Conservation (phyloP, 495 filamentous ascomycete genomes). For the Durotheca rogersii region DNA sequence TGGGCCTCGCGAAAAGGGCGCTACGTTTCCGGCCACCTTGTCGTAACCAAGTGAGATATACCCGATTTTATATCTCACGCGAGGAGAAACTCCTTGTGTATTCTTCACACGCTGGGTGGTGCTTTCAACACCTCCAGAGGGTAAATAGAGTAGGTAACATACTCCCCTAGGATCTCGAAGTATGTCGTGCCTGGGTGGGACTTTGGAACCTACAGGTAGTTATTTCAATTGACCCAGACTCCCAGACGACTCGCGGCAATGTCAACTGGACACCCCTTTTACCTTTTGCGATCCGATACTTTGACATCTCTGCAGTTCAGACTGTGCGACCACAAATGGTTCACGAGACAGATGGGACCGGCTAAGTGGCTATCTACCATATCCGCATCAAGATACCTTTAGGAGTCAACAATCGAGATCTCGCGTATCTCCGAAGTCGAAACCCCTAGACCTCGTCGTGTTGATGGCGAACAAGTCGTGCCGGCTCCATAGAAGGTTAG, state of each 20-base stretch:
- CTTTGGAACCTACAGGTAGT: conserved; percentile 9
- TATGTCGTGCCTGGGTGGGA: too few relatives aligned
- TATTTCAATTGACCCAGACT: neutral
- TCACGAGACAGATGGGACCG: neutral
- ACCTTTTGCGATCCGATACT: neutral
- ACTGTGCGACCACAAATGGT: neutral
- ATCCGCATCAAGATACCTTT: too few relatives aligned
- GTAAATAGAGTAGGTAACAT: too few relatives aligned
- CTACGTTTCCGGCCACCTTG: too few relatives aligned
- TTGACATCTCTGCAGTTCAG: conserved; percentile 16
- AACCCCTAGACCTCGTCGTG: conserved; percentile 7
- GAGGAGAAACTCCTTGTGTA: too few relatives aligned
- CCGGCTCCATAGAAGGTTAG: neutral
- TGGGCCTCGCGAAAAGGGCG: too few relatives aligned
- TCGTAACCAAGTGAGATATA: too few relatives aligned
- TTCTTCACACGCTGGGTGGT: too few relatives aligned
- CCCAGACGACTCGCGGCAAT: neutral
- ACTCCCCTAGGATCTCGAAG: too few relatives aligned
- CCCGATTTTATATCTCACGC: too few relatives aligned
- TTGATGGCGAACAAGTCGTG: conserved; percentile 1
- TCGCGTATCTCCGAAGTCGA: neutral
- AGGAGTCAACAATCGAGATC: conserved; percentile 9
- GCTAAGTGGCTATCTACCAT: neutral
- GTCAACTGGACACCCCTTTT: conserved; percentile 4
- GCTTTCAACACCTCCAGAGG: too few relatives aligned